Percentiles rank a stretch among this genome's conserved stretches.
phyloP scores from a whole-genome alignment of 2,329 filamentous ascomycete genomes.

The Diplodia corticola region DNA sequence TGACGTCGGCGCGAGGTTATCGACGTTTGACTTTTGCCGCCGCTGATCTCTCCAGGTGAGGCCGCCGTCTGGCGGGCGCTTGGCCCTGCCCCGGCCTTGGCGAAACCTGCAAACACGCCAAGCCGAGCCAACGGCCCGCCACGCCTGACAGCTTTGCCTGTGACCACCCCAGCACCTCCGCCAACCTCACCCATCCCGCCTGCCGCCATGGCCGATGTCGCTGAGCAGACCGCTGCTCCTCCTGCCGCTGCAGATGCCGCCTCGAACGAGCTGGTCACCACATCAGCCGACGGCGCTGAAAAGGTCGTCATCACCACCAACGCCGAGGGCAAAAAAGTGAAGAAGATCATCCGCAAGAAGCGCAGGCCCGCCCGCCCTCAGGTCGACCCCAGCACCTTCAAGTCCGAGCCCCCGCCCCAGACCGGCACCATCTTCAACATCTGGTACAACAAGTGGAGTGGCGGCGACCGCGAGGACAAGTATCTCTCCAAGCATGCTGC shows the following conservation, averaged over 20 bases:
- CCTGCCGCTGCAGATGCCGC: neutral
- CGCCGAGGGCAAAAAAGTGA: slow-evolving; percentile 64
- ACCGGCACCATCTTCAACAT: slow-evolving; percentile 77
- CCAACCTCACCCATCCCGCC: neutral
- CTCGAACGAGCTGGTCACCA: neutral
- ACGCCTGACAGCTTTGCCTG: neutral
- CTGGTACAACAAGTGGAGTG: slow-evolving; percentile 99
- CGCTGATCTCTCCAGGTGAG: neutral
- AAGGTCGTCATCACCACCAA: slow-evolving; percentile 33
- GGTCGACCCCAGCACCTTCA: slow-evolving; percentile 80
- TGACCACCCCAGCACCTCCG: neutral
- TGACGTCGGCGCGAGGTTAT: neutral
- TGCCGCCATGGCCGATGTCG: slow-evolving; percentile 16
- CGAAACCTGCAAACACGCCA: slow-evolving; percentile 6
- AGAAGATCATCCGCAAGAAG: slow-evolving; percentile 91
- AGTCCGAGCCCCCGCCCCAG: slow-evolving; percentile 82
- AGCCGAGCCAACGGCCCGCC: neutral
- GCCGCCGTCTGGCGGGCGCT: neutral
- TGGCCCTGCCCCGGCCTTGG: neutral
- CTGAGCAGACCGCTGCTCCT: neutral
- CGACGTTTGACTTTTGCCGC: neutral
- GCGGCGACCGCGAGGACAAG: slow-evolving; percentile 91
- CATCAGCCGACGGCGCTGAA: slow-evolving; percentile 21
- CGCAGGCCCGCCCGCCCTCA: slow-evolving; percentile 86
- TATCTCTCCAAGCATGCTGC: slow-evolving; percentile 81